Base-by-base conservation (phyloP, 2,329 filamentous ascomycete genomes). In the Penicillium olsonii region DNA sequence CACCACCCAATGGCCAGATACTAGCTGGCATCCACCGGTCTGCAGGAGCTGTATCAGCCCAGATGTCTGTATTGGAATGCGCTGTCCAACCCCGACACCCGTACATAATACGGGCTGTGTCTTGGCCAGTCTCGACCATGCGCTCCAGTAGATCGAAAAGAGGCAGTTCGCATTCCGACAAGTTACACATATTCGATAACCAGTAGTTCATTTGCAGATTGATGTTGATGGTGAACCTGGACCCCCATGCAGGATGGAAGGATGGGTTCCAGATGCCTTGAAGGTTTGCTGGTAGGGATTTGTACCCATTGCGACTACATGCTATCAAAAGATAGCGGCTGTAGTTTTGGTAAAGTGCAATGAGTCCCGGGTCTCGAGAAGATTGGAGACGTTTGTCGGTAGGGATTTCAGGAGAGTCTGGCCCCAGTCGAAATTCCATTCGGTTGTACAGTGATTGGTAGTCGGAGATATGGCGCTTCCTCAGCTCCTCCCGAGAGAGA, bases 151-250 rank as follows among this genome's bases (percentile, higher is more conserved):
- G 57, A 18, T 70, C 64, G 27, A 78, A 74, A 0, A 80, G 47
- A 0, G 77, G 74, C 2, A 65, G 45, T 15, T 75, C 69, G 2
- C 68, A 72, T 37, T 75, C 73, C 0, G 24, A 75, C 39, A 79
- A 73, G 1, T 79, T 69, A 0, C 78, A 81, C 44, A 80, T 73
- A 27, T 82, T 79, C 2, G 76, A 74, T 2, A 68, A 68, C 81
- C 82, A 84, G 54, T 84, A 77, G 52, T 84, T 84, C 82, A 84
- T 84, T 55, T 84, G 79, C 0, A 84, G 52, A 49, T 84, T 84
- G 58, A 84, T 81, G 52, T 84, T 81, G 35, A 75, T 71, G 37
- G 82, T 80, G 48, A 82, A 84, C 54, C 84, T 80, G 3, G 70
- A 76, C 10, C 75, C 74, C 82, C 82, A 83, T 2, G 76, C 74